Evolutionary conservation across 2,329 filamentous ascomycete species (phyloP), one percentile per base, ranked within the genome.

Genomic region (Claviceps spartinae): DNA sequence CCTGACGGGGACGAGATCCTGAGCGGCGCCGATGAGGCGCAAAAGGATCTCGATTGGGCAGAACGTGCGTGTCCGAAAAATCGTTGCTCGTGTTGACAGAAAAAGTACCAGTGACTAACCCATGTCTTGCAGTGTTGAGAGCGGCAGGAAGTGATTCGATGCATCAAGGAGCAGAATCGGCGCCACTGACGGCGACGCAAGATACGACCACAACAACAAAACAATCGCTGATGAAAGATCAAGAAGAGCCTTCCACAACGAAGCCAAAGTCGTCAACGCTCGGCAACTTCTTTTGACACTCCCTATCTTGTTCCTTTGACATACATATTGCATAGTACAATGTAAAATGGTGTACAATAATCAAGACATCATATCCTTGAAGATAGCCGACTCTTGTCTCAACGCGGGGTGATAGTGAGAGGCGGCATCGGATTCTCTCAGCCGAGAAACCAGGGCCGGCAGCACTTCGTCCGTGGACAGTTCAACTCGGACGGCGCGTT

Each of bases 1-100:
- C 85, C 96, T 20, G 88, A 97, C 66, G 89, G 97, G 2, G 88
- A 93, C 65, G 82, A 81, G 62, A 70, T 82, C 41, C 67, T 98
- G 48, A 91, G 93, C 3, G 86, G 45, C 18, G 14, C 87, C 0
- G 89, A 88, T 0, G 81, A 93, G 61, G 70, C 77, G 44, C 76
- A 77, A 57, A 80, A 79, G 63, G 93, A 98, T 69, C 72, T 76
- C 56, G 87, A 89, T 61, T 98, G 93, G 94, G 86, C 91, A 68
- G 83, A 94, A 65, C 81, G 88, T 86, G 70, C 63, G 76, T 54
- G 4, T 13, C 11, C 9, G n/a, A 26, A 4, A 42, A 13, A 30
- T 30, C n/a, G 20, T 43, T 11, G 37, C 24, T 47, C 26, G 16
- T 36, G 11, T 20, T 7, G 5, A 14, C 20, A 9, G 14, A 11